A percentile compares a stretch with the other conserved stretches of the same genome.
Conservation (phyloP, 768 basidiomycete genomes). For the Ephemerocybe angulata region DNA sequence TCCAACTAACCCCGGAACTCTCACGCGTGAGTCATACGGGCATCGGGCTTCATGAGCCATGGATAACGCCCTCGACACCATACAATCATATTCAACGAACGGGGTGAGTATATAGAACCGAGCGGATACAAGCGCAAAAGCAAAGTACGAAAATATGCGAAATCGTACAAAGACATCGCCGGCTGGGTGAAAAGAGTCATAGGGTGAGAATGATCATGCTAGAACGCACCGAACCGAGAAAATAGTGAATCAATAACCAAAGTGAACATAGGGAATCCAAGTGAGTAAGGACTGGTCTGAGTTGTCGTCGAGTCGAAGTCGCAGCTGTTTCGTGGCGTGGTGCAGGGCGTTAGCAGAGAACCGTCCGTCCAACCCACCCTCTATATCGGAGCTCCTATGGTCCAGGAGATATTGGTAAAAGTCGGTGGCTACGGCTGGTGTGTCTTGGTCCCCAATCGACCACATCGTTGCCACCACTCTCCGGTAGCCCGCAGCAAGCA, state of each 20-base stretch:
- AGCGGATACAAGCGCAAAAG: too few relatives aligned
- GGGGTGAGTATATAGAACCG: too few relatives aligned
- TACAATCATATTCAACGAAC: too few relatives aligned
- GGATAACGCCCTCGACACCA: too few relatives aligned
- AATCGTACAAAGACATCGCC: too few relatives aligned
- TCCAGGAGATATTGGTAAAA: conserved; percentile 23
- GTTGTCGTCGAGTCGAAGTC: conserved; percentile 4
- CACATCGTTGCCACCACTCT: conserved; percentile 28
- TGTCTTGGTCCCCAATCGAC: conserved; percentile 31
- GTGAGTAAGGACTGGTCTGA: neutral
- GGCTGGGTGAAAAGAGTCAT: too few relatives aligned
- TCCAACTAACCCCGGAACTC: too few relatives aligned
- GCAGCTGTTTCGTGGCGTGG: conserved; percentile 16
- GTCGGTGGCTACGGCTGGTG: conserved; percentile 23
- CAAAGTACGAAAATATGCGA: too few relatives aligned
- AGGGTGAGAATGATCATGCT: too few relatives aligned
- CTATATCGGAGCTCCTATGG: neutral
- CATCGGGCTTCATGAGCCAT: too few relatives aligned
- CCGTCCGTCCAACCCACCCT: neutral
- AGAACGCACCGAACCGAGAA: too few relatives aligned
- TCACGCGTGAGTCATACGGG: too few relatives aligned
- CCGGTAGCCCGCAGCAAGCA: neutral
- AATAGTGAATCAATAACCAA: neutral
- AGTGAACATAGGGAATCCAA: neutral
- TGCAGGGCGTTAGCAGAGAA: conserved; percentile 17